Conservation (phyloP, 2,329 filamentous ascomycete genomes). For the Westerdykella sp. region DNA sequence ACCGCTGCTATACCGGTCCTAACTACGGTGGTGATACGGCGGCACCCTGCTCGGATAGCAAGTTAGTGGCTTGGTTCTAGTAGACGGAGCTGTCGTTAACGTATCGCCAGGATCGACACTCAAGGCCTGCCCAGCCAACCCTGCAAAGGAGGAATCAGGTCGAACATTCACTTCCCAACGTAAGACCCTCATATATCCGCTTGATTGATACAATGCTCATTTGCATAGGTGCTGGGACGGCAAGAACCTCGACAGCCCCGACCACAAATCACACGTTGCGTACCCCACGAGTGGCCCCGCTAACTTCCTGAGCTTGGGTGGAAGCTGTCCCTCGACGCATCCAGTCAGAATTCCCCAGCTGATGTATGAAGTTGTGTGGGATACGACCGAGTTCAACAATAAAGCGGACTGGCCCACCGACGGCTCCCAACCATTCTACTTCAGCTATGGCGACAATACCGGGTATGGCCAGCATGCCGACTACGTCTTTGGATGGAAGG, state of each 20-base stretch:
- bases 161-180: slow-evolving; percentile 25
- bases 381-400: slow-evolving; percentile 33
- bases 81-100: no score
- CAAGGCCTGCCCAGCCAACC: slow-evolving; percentile 13
- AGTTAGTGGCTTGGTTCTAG: background rate
- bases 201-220: background rate
- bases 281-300: slow-evolving; percentile 31
- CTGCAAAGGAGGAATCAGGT: slow-evolving; percentile 25
- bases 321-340: slow-evolving; percentile 38
- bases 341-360: slow-evolving; percentile 43
- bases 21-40: slow-evolving; percentile 42
- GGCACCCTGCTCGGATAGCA: slow-evolving; percentile 23
- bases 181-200: slow-evolving; percentile 1
- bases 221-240: slow-evolving; percentile 39
- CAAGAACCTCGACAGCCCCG: slow-evolving; percentile 44
- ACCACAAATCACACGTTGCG: slow-evolving; percentile 51
- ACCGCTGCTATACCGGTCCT: slow-evolving; percentile 41
- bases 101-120: slow-evolving; percentile 10
- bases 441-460: slow-evolving; percentile 21
- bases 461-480: slow-evolving; percentile 20
- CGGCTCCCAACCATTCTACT: slow-evolving; percentile 20
- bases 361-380: slow-evolving; percentile 42
- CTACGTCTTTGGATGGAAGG: slow-evolving; percentile 26
- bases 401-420: slow-evolving; percentile 19
- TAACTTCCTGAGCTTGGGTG: slow-evolving; percentile 20